These are phyloP conservation scores for Xylaria arbuscula DNA, from an alignment of 2,329 filamentous ascomycete species.

Conservation along the genomic window DNA sequence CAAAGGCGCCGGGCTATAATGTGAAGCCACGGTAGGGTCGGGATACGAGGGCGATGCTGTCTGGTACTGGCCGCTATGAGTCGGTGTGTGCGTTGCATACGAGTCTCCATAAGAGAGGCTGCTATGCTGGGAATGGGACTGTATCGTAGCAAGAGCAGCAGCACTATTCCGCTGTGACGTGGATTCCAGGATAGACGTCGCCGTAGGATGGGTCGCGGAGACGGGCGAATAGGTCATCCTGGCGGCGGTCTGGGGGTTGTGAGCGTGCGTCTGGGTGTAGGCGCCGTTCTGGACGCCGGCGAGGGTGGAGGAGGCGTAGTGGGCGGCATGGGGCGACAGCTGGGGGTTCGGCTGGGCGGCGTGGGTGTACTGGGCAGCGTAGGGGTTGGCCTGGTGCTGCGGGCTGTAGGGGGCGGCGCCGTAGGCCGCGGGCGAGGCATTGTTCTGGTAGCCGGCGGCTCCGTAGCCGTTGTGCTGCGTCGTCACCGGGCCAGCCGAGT, in stretches of 20 bases:
- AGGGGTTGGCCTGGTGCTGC: slow-evolving; percentile 45
- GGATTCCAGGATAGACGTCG: slow-evolving; percentile 37
- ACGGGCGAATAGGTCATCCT: slow-evolving; percentile 46
- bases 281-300: slow-evolving; percentile 43
- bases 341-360: slow-evolving; percentile 43
- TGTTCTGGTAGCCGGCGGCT: slow-evolving; percentile 43
- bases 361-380: slow-evolving; percentile 45
- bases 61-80: slow-evolving; percentile 46
- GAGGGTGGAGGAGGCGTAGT: slow-evolving; percentile 41
- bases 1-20: slow-evolving; percentile 48
- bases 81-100: slow-evolving; percentile 46
- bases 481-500: slow-evolving; percentile 46
- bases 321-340: slow-evolving; percentile 42
- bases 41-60: slow-evolving; percentile 45
- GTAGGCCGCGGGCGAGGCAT: slow-evolving; percentile 39
- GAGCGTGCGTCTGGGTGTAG: slow-evolving; percentile 40
- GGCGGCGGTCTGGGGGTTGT: slow-evolving; percentile 39
- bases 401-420: slow-evolving; percentile 45
- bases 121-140: slow-evolving; percentile 40
- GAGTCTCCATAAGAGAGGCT: slow-evolving; percentile 46
- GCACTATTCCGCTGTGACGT: slow-evolving; percentile 37
- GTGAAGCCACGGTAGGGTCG: slow-evolving; percentile 45
- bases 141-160: slow-evolving; percentile 27
- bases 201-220: slow-evolving; percentile 40
- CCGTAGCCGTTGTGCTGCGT: slow-evolving; percentile 47